A percentile compares a stretch with the other conserved stretches of the same genome.
These are phyloP conservation scores for Exophiala xenobiotica DNA, from an alignment of 2,329 filamentous ascomycete genomes.

Conservation along the genomic window DNA sequence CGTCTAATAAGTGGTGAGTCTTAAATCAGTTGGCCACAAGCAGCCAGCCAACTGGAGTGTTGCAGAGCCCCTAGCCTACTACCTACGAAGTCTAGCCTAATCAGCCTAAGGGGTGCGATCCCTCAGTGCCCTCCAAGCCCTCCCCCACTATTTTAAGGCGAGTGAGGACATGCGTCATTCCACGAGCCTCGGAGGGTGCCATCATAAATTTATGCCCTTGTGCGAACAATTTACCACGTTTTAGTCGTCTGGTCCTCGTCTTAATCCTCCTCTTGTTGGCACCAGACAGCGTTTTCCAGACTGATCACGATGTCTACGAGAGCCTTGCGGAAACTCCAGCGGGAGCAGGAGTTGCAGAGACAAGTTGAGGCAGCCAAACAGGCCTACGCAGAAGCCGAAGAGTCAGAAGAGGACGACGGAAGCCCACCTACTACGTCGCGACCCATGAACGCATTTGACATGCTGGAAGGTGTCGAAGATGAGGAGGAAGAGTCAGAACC, in stretches of 20 bases:
- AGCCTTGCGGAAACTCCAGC: slow-evolving; percentile 64
- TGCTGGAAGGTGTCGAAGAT: slow-evolving; percentile 49
- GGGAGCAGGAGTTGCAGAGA: slow-evolving; percentile 59
- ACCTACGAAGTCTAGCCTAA: too few relatives aligned
- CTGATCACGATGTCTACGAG: slow-evolving; percentile 64
- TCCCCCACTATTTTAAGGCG: too few relatives aligned
- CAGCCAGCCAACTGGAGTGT: slow-evolving; percentile 1
- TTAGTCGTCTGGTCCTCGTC: too few relatives aligned
- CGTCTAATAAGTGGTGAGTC: not conserved
- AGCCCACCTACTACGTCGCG: slow-evolving; percentile 26
- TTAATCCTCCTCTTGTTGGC: too few relatives aligned
- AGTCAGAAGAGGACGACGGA: slow-evolving; percentile 43
- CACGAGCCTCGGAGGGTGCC: too few relatives aligned
- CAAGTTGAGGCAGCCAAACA: slow-evolving; percentile 43
- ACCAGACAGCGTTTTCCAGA: too few relatives aligned
- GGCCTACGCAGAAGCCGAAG: slow-evolving; percentile 37
- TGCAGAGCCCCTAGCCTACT: too few relatives aligned
- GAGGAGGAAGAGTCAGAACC: slow-evolving; percentile 37
- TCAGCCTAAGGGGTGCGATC: too few relatives aligned
- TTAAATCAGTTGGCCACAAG: not conserved
- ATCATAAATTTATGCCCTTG: too few relatives aligned
- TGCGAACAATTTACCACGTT: too few relatives aligned
- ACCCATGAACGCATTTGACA: slow-evolving; percentile 51
- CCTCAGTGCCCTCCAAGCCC: too few relatives aligned
- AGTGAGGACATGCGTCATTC: too few relatives aligned